phyloP scores from a whole-genome alignment of 179 eudicot genomes.

The Gypsophila paniculata region DNA sequence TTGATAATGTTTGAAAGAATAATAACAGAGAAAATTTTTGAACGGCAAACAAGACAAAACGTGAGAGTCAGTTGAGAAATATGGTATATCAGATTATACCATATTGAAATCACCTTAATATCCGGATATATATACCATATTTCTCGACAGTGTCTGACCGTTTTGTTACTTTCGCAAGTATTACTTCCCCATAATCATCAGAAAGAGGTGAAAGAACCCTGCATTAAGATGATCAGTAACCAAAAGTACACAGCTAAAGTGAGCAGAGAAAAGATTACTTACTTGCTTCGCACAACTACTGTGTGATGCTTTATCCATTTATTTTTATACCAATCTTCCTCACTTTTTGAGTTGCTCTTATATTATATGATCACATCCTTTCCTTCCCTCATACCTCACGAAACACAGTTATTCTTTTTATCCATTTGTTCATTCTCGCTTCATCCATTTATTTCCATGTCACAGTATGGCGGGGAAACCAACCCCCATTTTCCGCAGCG shows the following conservation, averaged over 20 bases:
- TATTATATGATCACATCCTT: conserved; percentile 22
- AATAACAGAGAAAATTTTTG: too few species aligned
- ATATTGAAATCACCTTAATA: too few species aligned
- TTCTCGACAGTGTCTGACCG: too few species aligned
- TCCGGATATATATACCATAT: too few species aligned
- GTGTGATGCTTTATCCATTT: conserved; percentile 59
- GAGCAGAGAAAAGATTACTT: conserved; percentile 42
- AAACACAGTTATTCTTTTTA: background rate
- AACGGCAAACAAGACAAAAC: too few species aligned
- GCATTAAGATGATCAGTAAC: background rate
- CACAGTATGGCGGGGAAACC: conserved; percentile 42
- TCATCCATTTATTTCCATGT: conserved; percentile 33
- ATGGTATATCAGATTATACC: too few species aligned
- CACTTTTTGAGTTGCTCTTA: conserved; percentile 13
- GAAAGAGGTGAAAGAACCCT: background rate
- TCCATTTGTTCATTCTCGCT: background rate
- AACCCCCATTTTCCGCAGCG: conserved; percentile 57
- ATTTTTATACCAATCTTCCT: conserved; percentile 32
- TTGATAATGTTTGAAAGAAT: too few species aligned
- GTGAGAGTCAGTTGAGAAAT: too few species aligned
- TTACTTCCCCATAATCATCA: background rate
- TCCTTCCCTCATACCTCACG: conserved; percentile 1
- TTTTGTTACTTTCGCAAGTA: background rate
- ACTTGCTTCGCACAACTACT: conserved; percentile 47
- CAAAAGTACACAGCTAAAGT: background rate